phyloP scores from a whole-genome alignment of 306 rosid genomes.

The Cyamopsis tetragonoloba region DNA sequence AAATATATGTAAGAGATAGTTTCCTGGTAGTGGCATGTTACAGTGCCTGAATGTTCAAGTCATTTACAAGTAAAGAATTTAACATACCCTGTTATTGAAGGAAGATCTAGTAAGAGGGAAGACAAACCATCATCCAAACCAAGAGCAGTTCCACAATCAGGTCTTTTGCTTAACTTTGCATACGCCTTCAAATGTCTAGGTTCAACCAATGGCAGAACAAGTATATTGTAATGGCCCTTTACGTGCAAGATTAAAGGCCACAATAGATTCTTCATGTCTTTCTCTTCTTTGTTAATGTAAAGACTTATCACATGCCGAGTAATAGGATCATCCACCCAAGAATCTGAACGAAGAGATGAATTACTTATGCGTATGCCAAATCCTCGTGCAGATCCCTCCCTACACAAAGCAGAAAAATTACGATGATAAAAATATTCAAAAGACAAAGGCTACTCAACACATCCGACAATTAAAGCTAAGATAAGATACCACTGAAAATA shows the following conservation, averaged over 20 bases:
- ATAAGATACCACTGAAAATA: no score
- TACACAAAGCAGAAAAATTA: slow-evolving; percentile 25
- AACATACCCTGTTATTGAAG: slow-evolving; percentile 98
- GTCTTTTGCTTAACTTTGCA: slow-evolving; percentile 57
- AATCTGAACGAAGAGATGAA: slow-evolving; percentile 77
- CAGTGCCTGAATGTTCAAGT: slow-evolving; percentile 23
- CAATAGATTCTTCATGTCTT: slow-evolving; percentile 46
- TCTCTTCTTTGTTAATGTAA: slow-evolving; percentile 53
- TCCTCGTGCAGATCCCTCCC: slow-evolving; percentile 82
- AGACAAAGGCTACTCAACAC: not conserved
- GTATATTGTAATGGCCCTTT: slow-evolving; percentile 55
- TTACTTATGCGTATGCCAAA: slow-evolving; percentile 66
- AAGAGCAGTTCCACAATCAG: slow-evolving; percentile 78
- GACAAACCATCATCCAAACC: slow-evolving; percentile 73
- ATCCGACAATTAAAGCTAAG: not conserved
- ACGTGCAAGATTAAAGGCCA: slow-evolving; percentile 87
- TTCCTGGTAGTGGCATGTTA: not conserved
- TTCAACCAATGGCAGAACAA: slow-evolving; percentile 77
- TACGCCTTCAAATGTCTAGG: slow-evolving; percentile 71
- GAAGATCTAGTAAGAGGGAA: slow-evolving; percentile 80
- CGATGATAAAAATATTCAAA: not conserved
- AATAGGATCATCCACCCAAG: slow-evolving; percentile 96
- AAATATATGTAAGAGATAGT: not conserved
- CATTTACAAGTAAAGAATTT: slow-evolving; percentile 56
- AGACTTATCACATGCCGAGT: slow-evolving; percentile 74